These are phyloP conservation scores for Acanthamoeba triangularis DNA, from an alignment of 208 protist genomes.

Conservation along the genomic window DNA sequence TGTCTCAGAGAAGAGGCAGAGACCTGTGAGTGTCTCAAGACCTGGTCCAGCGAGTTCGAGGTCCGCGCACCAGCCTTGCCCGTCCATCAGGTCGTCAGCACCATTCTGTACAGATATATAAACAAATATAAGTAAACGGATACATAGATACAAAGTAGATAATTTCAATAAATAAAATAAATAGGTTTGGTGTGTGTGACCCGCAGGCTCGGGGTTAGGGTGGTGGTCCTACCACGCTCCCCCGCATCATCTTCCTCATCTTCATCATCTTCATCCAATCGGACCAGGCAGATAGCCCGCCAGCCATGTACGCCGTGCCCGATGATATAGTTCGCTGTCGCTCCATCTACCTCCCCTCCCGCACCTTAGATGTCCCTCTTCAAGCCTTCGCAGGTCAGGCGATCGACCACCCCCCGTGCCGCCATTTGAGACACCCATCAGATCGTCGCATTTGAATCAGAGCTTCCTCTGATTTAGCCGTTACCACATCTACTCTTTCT, in stretches of 20 bases:
- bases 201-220: background rate
- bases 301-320: too few relatives aligned
- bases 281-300: too few relatives aligned
- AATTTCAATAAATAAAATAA: too few relatives aligned
- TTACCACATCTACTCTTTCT: too few relatives aligned
- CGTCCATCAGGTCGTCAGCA: background rate
- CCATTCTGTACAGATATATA: background rate
- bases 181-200: background rate
- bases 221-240: background rate
- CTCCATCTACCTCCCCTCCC: background rate
- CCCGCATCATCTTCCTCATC: background rate
- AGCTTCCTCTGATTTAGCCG: background rate
- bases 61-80: background rate
- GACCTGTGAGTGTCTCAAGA: background rate
- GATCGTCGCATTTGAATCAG: background rate
- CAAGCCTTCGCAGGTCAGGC: background rate
- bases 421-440: background rate
- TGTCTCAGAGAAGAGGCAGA: too few relatives aligned
- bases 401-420: background rate
- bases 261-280: too few relatives aligned
- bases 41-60: background rate
- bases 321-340: too few relatives aligned
- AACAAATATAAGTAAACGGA: background rate
- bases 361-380: background rate
- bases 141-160: too few relatives aligned